Conservation (phyloP, 495 filamentous ascomycete species). For the Collariella sp. region DNA sequence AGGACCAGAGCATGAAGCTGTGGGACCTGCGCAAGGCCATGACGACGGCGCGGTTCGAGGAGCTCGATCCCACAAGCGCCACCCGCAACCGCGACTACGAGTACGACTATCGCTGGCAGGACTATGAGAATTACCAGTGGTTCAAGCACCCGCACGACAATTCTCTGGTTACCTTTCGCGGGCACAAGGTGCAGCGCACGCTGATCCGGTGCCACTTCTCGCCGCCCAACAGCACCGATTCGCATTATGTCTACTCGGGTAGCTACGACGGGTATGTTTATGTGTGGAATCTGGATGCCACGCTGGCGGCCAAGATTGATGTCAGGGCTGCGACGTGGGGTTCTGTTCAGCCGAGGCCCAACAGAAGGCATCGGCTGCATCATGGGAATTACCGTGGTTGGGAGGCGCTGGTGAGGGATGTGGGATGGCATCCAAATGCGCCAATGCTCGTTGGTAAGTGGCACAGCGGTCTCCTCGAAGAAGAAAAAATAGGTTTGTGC, state of each 20-base stretch:
- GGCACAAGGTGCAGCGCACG: constrained; percentile 79
- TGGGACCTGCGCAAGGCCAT: constrained; percentile 89
- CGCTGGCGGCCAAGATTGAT: constrained; percentile 70
- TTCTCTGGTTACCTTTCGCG: constrained; percentile 85
- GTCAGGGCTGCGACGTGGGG: constrained; percentile 55
- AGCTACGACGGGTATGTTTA: constrained; percentile 82
- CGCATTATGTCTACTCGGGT: constrained; percentile 86
- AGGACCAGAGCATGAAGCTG: constrained; percentile 95
- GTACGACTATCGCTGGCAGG: constrained; percentile 80
- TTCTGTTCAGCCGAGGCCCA: constrained; percentile 1
- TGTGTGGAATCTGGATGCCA: constrained; percentile 91
- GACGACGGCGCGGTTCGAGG: constrained; percentile 54
- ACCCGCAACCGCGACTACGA: constrained; percentile 48
- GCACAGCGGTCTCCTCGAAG: not conserved
- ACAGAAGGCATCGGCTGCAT: constrained; percentile 18
- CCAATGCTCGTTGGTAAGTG: constrained; percentile 75
- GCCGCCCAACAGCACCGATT: constrained; percentile 78
- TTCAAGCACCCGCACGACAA: constrained; percentile 77
- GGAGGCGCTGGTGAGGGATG: constrained; percentile 83
- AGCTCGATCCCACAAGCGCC: constrained; percentile 29
- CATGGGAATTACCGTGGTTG: constrained; percentile 41
- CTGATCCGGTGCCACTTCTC: constrained; percentile 95
- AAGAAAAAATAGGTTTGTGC: too few relatives aligned
- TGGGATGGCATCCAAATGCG: constrained; percentile 88
- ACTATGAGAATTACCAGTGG: constrained; percentile 61